Percentiles rank a stretch among this genome's conserved stretches.
phyloP scores from a whole-genome alignment of 495 filamentous ascomycete species.

The Terfezia boudieri region DNA sequence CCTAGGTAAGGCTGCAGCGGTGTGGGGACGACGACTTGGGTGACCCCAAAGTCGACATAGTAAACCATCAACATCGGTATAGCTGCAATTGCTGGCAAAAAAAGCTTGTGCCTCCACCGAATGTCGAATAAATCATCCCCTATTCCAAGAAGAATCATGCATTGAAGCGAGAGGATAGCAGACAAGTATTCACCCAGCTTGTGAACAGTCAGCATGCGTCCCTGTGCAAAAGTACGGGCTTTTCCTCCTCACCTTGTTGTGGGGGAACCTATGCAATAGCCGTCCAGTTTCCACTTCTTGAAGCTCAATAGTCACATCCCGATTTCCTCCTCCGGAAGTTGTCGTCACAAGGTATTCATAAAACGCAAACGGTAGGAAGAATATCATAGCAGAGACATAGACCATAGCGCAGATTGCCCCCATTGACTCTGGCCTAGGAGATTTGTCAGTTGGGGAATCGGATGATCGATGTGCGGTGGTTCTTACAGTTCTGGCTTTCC shows the following conservation, averaged over 20 bases:
- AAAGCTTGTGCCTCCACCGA: slow-evolving; percentile 93
- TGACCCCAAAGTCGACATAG: slow-evolving; percentile 95
- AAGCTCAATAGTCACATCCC: slow-evolving; percentile 47
- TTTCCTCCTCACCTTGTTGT: slow-evolving; percentile 47
- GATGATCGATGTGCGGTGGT: background rate
- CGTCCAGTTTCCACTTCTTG: slow-evolving; percentile 22
- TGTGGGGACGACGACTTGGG: slow-evolving; percentile 71
- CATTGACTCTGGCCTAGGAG: slow-evolving; percentile 71
- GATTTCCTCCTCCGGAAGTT: slow-evolving; percentile 80
- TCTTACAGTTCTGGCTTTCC: slow-evolving; percentile 48
- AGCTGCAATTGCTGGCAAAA: slow-evolving; percentile 84
- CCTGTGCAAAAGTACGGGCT: too few relatives aligned
- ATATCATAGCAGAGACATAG: slow-evolving; percentile 64
- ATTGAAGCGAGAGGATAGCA: slow-evolving; percentile 74
- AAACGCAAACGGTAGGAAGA: slow-evolving; percentile 91
- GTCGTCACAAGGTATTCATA: slow-evolving; percentile 96
- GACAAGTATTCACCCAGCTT: slow-evolving; percentile 91
- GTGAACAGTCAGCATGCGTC: background rate
- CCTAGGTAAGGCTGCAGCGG: slow-evolving; percentile 67
- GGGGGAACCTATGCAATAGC: slow-evolving; percentile 65
- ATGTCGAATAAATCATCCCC: slow-evolving; percentile 96
- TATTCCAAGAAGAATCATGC: slow-evolving; percentile 71
- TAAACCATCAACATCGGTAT: slow-evolving; percentile 93
- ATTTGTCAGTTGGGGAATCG: too few relatives aligned
- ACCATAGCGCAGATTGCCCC: slow-evolving; percentile 86